Conservation (phyloP, 441 rosid genomes). For the Bocquillonia castaneifolia region DNA sequence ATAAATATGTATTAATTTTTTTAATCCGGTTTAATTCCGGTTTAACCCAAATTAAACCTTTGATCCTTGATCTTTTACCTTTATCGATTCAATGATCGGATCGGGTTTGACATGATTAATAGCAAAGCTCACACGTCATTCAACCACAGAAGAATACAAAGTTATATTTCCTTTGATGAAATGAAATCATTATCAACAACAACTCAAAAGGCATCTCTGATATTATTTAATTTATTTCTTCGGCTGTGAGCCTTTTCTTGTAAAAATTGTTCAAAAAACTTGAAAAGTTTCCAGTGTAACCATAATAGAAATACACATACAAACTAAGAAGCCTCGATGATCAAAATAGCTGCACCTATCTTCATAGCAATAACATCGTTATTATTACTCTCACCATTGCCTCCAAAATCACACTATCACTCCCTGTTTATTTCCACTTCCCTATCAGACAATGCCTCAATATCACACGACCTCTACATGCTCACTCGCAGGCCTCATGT, state of each 20-base stretch:
- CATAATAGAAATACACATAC: not conserved
- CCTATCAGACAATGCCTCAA: conserved; percentile 56
- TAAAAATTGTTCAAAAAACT: no score
- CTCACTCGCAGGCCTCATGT: conserved; percentile 81
- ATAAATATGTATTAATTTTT: no score
- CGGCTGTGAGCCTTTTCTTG: no score
- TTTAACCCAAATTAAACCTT: no score
- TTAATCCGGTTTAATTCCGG: no score
- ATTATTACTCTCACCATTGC: conserved; percentile 27
- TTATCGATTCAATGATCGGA: no score
- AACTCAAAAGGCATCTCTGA: not conserved
- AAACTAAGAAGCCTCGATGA: conserved; percentile 27
- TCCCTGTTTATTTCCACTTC: conserved; percentile 48
- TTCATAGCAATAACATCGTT: conserved; percentile 39
- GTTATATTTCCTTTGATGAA: no score
- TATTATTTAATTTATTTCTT: no score
- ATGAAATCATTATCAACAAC: conserved; percentile 12
- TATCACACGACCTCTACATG: conserved; percentile 51
- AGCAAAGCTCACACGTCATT: no score
- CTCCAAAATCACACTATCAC: conserved; percentile 56
- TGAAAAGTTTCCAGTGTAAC: not conserved
- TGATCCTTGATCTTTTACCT: no score
- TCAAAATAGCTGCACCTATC: conserved; percentile 23
- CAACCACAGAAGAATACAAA: no score
- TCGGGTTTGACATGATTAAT: no score